Evolutionary conservation across 2,329 filamentous ascomycete genomes (phyloP).

Genomic region (Fusarium ambrosium): DNA sequence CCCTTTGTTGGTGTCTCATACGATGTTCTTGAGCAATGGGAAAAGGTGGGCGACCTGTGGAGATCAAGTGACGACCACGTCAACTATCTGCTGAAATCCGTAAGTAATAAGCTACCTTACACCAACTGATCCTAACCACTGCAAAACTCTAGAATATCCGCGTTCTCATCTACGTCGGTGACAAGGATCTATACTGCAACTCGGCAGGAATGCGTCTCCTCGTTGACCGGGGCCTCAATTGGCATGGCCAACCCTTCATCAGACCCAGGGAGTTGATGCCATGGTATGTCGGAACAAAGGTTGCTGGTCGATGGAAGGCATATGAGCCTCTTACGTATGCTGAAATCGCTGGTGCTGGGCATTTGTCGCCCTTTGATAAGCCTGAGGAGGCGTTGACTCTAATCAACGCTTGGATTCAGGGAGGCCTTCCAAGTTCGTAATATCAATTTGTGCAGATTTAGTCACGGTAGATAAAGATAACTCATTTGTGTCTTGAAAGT

Average conservation of each 20-base stretch:
- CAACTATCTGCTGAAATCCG: background rate
- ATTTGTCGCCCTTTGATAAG: slow-evolving; percentile 8
- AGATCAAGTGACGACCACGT: background rate
- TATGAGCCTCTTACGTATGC: slow-evolving; percentile 14
- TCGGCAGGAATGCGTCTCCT: slow-evolving; percentile 6
- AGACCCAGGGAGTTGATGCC: background rate
- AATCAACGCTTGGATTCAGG: slow-evolving; percentile 14
- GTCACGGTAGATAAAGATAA: background rate
- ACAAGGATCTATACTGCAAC: slow-evolving; percentile 13
- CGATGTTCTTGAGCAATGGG: background rate
- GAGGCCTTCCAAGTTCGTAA: background rate
- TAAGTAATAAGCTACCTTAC: too few species aligned
- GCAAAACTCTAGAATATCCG: background rate
- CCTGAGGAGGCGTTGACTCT: slow-evolving; percentile 3
- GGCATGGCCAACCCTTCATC: background rate
- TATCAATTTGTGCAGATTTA: background rate
- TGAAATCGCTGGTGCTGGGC: slow-evolving; percentile 7
- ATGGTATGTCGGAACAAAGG: background rate
- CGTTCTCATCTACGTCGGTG: slow-evolving; percentile 11
- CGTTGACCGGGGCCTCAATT: background rate
- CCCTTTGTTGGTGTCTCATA: background rate
- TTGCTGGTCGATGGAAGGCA: slow-evolving; percentile 3
- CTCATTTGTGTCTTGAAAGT: background rate
- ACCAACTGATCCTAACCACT: background rate
- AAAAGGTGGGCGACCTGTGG: background rate